Conservation (phyloP, 2,329 filamentous ascomycete genomes). For the Fusarium brachygibbosum region DNA sequence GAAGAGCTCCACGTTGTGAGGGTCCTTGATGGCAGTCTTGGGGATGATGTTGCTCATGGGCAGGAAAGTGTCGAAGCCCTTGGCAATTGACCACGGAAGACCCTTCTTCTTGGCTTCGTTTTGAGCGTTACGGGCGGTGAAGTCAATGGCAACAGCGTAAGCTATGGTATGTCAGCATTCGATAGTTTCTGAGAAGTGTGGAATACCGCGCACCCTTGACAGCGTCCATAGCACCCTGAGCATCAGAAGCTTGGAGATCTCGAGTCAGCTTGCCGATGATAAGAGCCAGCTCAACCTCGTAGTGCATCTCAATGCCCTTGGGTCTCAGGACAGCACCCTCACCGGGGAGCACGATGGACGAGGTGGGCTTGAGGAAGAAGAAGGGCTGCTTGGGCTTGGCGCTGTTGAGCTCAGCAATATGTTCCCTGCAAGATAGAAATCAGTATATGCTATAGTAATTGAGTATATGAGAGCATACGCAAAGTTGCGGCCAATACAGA, state of each 20-base stretch:
- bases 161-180: constrained; percentile 60
- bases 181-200: background rate
- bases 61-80: constrained; percentile 98
- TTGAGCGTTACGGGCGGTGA: constrained; percentile 96
- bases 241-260: constrained; percentile 81
- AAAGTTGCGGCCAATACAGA: constrained; percentile 97
- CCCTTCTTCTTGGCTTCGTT: constrained; percentile 96
- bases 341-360: constrained; percentile 83
- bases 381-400: constrained; percentile 92
- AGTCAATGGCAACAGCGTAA: constrained; percentile 93
- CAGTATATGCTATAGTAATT: constrained; percentile 15
- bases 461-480: constrained; percentile 69
- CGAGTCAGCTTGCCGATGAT: constrained; percentile 85
- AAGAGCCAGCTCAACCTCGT: constrained; percentile 93
- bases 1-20: constrained; percentile 89
- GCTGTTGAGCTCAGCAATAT: constrained; percentile 92
- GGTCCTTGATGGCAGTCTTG: constrained; percentile 84
- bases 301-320: constrained; percentile 86
- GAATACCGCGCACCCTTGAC: constrained; percentile 74
- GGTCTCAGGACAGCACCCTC: constrained; percentile 86
- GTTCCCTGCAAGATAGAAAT: constrained; percentile 71
- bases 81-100: constrained; percentile 94
- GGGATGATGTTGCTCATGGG: constrained; percentile 86
- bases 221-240: constrained; percentile 81
- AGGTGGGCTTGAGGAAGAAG: constrained; percentile 97